Evolutionary conservation across 169 alveolate species (phyloP), one percentile per base, ranked within the genome.

Genomic region (Cryptosporidium viatorum): DNA sequence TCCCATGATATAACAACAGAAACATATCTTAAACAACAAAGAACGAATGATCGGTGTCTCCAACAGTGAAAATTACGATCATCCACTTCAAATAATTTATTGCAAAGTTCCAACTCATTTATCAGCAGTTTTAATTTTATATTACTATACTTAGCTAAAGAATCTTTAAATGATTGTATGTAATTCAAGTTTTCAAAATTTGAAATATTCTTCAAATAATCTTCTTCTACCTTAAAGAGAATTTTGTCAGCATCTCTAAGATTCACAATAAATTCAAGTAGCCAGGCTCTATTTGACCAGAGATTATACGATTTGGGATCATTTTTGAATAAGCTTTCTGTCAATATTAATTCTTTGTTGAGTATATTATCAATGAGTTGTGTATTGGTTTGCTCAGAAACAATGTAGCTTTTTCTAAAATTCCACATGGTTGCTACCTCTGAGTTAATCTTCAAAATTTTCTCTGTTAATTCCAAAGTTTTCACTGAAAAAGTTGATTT

Each of bases 41-140:
- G 62, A 9, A 68, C 62, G 31, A 60, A 87, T 45, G 70, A 60
- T 8, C 91, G 69, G 69, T 87, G 84, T 41, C 73, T 87, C 93
- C 93, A 87, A 37, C 85, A 85, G 21, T 87, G 93, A 58, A 80
- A 87, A 74, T 87, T 87, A 9, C 93, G 85, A 43, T 68, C 91
- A 70, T 87, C 93, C 0, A 67, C 18, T 7, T 70, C 43, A 23
- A 87, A 68, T n/a, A 87, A 39, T 45, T 26, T 71, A 6, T 74
- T 69, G 55, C 85, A 73, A 18, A 86, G 74, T 14, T 37, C 50
- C 7, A 86, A 33, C 51, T 86, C 92, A 59, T 80, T 65, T 26
- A 45, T 21, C 0, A 80, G 26, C n/a, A 80, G 14, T 16, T 50
- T 80, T 16, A 80, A 8, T 18, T 43, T 37, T 21, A 65, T 18